Evolutionary conservation across 192 early-diverging fungal species (phyloP), one percentile per base, ranked within the genome.

Genomic region (Spizellomyces sp.): DNA sequence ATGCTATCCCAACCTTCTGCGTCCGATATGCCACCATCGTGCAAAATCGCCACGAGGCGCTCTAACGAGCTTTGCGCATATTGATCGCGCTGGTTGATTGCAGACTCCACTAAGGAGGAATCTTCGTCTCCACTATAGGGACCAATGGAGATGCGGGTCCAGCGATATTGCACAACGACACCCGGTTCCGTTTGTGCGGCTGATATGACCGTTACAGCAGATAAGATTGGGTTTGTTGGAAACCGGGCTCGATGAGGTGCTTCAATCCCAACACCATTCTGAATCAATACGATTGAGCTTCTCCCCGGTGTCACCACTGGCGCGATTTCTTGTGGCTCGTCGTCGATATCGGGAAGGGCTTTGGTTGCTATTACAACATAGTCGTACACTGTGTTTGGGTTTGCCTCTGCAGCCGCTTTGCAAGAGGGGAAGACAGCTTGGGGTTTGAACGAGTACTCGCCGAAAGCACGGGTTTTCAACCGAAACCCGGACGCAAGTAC

Each of bases 191-290:
- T 70, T 48, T 76, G 74, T 8, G 61, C 56, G 42, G 67, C 58
- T n/a, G 61, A 46, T n/a, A 76, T 65, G 44, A 70, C 58, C 19
- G 74, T 68, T 14, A 68, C 65, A 22, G 66, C 65, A 9, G 58
- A 62, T 46, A 75, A 19, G 5, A 75, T 52, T 8, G 66, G 58
- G 17, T 67, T 66, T 2, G 12, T 2, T 15, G 73, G 66, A 62
- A 68, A 75, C 47, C 62, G 4, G 14, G 14, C 5, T 9, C 41
- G 56, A 55, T 56, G 54, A 17, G 74, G 67, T 21, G 15, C 17
- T 48, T 79, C 77, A 41, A 71, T 75, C 5, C 77, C 77, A 15
- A 74, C 55, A 12, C 77, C 77, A 57, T 79, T 79, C 48, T 79
- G 77, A 9, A 79, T 75, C 44, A 79, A 58, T 5, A 73, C 66